Base-by-base conservation (phyloP, 352 stramenopile species). In the Phytophthora constricta region DNA sequence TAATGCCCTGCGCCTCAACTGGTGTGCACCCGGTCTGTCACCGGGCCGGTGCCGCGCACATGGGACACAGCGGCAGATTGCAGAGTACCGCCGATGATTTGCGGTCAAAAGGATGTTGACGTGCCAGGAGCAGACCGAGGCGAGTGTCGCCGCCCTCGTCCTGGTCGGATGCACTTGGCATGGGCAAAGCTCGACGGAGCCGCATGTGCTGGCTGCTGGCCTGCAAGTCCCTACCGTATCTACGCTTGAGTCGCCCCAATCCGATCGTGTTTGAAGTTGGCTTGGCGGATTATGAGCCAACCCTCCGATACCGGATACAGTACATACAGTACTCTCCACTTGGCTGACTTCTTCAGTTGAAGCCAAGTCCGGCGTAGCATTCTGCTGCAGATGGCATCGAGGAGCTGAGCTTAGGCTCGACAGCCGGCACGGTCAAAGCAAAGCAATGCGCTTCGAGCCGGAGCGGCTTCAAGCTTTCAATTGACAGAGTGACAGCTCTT, bases 1-100 rank as follows among this genome's bases (percentile, higher is more conserved):
- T 78, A 78, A 78, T 67, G 65, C 42, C 27, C 39, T 19, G 42
- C 23, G 34, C 60, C 60, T 78, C 70, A 78, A 78, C 51, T 77
- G 58, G 61, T 45, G 65, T 68, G 51, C 45, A 62, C 49, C 54
- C 46, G 53, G 19, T 52, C n/a, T n/a, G n/a, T n/a, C n/a, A n/a
- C n/a, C n/a, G n/a, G n/a, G n/a, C n/a, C n/a, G n/a, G n/a, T n/a
- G n/a, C n/a, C n/a, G n/a, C n/a, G n/a, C n/a, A n/a, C n/a, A n/a
- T 25, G 56, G 52, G 57, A 70, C 55, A 50, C 41, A 74, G 41
- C 49, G 27, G 5, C 0, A 14, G 52, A 74, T 60, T 49, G 23
- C 49, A 45, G 55, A 73, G 43, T 70, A 73, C 64, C 64, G 63
- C 41, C 45, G 58, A 58, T 34, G 68, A 72, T 72, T 76, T 72